Conservation (phyloP, 371 early-diverging fungal species). For the Mucor racemosus region DNA sequence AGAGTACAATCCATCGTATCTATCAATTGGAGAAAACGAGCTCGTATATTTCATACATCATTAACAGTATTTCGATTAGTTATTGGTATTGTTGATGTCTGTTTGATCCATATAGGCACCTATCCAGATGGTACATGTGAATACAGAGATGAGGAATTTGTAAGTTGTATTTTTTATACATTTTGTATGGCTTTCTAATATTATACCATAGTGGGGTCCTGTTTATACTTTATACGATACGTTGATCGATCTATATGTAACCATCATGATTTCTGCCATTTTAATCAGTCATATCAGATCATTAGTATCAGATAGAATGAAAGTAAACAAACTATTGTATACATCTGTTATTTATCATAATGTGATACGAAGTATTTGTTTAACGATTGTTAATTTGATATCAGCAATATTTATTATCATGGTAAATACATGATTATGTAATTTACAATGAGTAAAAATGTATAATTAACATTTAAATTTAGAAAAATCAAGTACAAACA, state of each 20-base stretch:
- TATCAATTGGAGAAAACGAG: constrained; percentile 17
- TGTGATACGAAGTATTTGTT: constrained; percentile 33
- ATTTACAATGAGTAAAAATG: not conserved
- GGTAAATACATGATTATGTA: constrained; percentile 23
- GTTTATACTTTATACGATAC: constrained; percentile 51
- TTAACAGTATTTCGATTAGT: constrained; percentile 25
- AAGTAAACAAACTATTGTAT: constrained; percentile 35
- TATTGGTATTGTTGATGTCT: constrained; percentile 39
- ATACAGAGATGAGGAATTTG: constrained; percentile 36
- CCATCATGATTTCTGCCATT: constrained; percentile 35
- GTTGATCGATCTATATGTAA: constrained; percentile 46
- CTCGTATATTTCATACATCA: constrained; percentile 12
- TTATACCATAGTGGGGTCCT: constrained; percentile 41
- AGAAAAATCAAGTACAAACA: constrained; percentile 14
- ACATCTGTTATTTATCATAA: constrained; percentile 43
- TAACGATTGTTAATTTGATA: constrained; percentile 40
- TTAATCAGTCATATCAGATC: constrained; percentile 38
- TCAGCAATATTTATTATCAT: constrained; percentile 42
- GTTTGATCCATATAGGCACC: constrained; percentile 18
- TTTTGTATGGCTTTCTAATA: not conserved
- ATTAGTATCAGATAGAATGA: constrained; percentile 23
- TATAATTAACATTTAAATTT: not conserved
- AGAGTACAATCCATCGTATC: constrained; percentile 42
- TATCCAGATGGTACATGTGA: constrained; percentile 28
- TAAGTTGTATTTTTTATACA: constrained; percentile 20